Base-by-base conservation (phyloP, 2,329 filamentous ascomycete genomes). In the Calonectria hawksworthii region DNA sequence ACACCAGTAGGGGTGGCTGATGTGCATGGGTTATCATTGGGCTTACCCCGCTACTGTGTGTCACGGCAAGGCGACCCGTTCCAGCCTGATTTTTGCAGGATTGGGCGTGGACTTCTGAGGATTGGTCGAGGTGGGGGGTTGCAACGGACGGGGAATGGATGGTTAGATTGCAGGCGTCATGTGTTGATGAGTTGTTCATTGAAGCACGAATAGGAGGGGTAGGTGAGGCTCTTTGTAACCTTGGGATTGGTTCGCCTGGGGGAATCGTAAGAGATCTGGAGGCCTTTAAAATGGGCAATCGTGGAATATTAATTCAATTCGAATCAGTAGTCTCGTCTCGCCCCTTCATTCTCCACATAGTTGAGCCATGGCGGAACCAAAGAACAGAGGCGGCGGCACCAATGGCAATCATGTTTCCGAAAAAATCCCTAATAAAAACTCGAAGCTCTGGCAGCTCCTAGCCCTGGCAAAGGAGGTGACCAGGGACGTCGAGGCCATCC, bases 151-250 rank as follows among this genome's bases (percentile, higher is more conserved):
- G 26, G 26, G 71, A 75, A 67, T 72, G 74, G 74, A 56, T 70
- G 68, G 38, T 47, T 54, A 44, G 26, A 66, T 75, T 44, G 64
- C 64, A 68, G 65, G 77, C 75, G 75, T 80, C 74, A 75, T 78
- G 79, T 74, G 76, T 73, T 80, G 79, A 81, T 81, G 80, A 75
- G 80, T 81, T 81, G 80, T 76, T 75, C 73, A 64, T 76, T 72
- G 68, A 73, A 70, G 72, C 74, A 52, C 70, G 51, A 77, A 76
- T 32, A 7, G 34, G 68, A 68, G 74, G 54, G 52, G 44, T 72
- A 30, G 36, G 71, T 81, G 80, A 77, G 80, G 80, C 80, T 81
- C 80, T 75, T 77, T 50, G 76, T 72, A 68, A 66, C 52, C 74
- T 67, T 78, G 65, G 74, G 73, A 74, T 75, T 69, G 65, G 72